phyloP scores from a whole-genome alignment of 441 rosid species.

The Codiaeum variegatum region DNA sequence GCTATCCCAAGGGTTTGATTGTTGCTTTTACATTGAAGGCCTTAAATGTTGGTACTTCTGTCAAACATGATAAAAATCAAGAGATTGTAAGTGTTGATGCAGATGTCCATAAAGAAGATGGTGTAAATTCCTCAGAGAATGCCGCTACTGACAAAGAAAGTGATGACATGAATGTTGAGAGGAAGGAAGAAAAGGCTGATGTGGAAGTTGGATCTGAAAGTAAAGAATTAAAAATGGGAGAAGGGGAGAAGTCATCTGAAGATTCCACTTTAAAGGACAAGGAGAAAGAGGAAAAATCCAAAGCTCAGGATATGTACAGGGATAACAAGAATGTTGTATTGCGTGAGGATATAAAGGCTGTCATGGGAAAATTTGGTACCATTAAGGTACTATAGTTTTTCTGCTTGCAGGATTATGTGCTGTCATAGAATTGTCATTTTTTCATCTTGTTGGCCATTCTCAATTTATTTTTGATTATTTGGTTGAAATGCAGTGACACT shows the following conservation, averaged over 20 bases:
- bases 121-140: slow-evolving; percentile 27
- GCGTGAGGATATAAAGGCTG: slow-evolving; percentile 85
- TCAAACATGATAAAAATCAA: slow-evolving; percentile 32
- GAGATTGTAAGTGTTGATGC: slow-evolving; percentile 29
- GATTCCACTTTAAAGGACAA: slow-evolving; percentile 29
- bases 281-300: slow-evolving; percentile 40
- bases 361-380: slow-evolving; percentile 59
- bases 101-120: slow-evolving; percentile 26
- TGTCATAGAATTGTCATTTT: neutral
- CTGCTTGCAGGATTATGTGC: neutral
- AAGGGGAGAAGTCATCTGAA: slow-evolving; percentile 34
- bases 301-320: slow-evolving; percentile 42
- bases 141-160: slow-evolving; percentile 29
- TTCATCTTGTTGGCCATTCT: neutral
- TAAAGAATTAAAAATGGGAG: slow-evolving; percentile 18
- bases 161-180: slow-evolving; percentile 15
- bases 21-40: slow-evolving; percentile 72
- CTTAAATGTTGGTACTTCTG: slow-evolving; percentile 36
- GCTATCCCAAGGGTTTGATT: slow-evolving; percentile 84
- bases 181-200: slow-evolving; percentile 30
- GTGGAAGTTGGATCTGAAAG: slow-evolving; percentile 33
- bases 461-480: neutral
- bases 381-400: neutral
- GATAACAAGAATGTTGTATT: slow-evolving; percentile 62
- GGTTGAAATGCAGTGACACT: neutral